Conservation (phyloP, 148 eudicot genomes). For the Fagopyrum esculentum region DNA sequence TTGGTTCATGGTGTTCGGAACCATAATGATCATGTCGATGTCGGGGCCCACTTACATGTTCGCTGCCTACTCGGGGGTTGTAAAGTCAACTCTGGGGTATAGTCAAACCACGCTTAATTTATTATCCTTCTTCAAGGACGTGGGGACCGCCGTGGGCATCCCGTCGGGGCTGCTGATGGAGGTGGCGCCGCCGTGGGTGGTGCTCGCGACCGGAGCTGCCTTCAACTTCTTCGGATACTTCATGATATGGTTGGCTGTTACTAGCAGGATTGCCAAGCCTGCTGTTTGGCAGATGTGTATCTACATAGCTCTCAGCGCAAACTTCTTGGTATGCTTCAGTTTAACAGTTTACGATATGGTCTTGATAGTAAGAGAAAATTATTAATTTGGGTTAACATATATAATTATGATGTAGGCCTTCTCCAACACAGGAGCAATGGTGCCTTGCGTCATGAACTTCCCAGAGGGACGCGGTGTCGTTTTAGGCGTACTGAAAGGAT, state of each 20-base stretch:
- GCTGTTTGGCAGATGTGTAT: constrained; percentile 19
- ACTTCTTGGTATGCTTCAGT: background rate
- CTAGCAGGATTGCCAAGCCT: constrained; percentile 3
- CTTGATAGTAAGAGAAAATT: too few relatives aligned
- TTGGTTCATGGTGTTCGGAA: constrained; percentile 17
- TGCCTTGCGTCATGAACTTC: constrained; percentile 32
- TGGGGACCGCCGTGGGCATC: constrained; percentile 9
- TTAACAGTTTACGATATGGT: too few relatives aligned
- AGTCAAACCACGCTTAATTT: constrained; percentile 12
- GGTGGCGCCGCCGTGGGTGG: constrained; percentile 16
- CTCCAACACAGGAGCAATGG: constrained; percentile 28
- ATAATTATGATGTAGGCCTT: constrained; percentile 11
- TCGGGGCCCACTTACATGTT: constrained; percentile 14
- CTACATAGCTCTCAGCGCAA: constrained; percentile 6
- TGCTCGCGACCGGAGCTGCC: constrained; percentile 5
- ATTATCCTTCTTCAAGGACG: constrained; percentile 14
- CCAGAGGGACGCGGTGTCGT: constrained; percentile 26
- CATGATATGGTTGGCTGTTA: constrained; percentile 13
- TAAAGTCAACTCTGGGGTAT: constrained; percentile 11
- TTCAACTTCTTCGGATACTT: constrained; percentile 12
- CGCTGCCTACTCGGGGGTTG: constrained; percentile 9
- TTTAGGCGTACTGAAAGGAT: constrained; percentile 27
- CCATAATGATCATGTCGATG: constrained; percentile 10
- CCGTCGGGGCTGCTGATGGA: constrained; percentile 13
- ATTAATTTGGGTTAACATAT: too few relatives aligned